Percentiles rank a stretch among this genome's conserved stretches.
phyloP scores from a whole-genome alignment of 345 rosid genomes.

The Carallia pectinifolia region DNA sequence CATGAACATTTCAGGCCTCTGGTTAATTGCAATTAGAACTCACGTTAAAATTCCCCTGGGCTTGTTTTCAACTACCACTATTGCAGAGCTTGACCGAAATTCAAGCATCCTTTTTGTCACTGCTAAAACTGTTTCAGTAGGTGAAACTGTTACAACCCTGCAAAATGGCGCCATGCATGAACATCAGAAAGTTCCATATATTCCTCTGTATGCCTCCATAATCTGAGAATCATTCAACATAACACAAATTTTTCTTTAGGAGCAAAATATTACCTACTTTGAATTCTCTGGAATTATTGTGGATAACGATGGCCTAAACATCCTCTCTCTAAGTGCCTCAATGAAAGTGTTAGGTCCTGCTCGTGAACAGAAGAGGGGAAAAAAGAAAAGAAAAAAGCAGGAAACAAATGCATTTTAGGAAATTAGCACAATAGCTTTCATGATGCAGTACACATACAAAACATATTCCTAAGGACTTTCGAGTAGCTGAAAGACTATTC shows the following conservation, averaged over 20 bases:
- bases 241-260: conserved; percentile 19
- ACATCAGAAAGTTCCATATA: conserved; percentile 14
- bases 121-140: conserved; percentile 72
- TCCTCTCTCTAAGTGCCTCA: conserved; percentile 83
- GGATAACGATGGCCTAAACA: conserved; percentile 91
- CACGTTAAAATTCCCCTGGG: conserved; percentile 91
- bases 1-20: background rate
- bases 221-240: background rate
- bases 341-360: conserved; percentile 85
- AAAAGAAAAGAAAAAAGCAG: conserved; percentile 9
- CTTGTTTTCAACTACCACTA: conserved; percentile 74
- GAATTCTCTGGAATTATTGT: conserved; percentile 82
- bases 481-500: background rate
- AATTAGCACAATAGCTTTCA: background rate
- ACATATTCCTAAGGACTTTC: background rate
- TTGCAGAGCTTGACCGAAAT: conserved; percentile 62
- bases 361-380: conserved; percentile 7
- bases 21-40: conserved; percentile 31
- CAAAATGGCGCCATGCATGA: conserved; percentile 28
- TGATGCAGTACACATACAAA: background rate
- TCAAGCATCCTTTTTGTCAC: conserved; percentile 91
- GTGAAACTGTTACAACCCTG: conserved; percentile 82
- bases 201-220: background rate
- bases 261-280: conserved; percentile 91
- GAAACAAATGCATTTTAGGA: background rate